phyloP scores from a whole-genome alignment of 495 filamentous ascomycete species.

The Jackrogersella multiformis region DNA sequence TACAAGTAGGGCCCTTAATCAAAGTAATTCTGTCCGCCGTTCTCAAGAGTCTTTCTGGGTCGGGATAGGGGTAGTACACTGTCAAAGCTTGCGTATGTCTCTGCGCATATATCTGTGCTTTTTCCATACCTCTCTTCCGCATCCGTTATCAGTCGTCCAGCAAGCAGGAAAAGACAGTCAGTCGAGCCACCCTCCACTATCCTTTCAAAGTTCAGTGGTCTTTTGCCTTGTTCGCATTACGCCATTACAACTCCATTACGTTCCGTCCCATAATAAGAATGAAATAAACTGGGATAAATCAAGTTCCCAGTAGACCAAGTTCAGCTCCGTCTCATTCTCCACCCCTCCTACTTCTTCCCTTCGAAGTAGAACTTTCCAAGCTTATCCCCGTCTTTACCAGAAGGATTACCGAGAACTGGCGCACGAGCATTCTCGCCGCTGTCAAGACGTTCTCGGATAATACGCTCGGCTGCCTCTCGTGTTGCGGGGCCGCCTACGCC shows the following conservation, averaged over 20 bases:
- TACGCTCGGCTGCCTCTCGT: conserved; percentile 62
- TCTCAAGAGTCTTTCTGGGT: neutral
- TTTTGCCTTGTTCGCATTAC: conserved; percentile 16
- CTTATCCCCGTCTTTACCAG: conserved; percentile 46
- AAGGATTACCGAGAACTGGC: conserved; percentile 51
- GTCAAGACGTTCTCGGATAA: conserved; percentile 61
- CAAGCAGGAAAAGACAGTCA: conserved; percentile 1
- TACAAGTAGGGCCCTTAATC: conserved; percentile 13
- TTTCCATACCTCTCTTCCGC: neutral
- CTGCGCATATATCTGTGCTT: neutral
- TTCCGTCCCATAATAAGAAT: neutral
- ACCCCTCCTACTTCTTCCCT: conserved; percentile 49
- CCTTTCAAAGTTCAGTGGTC: conserved; percentile 9
- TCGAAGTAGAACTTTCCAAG: conserved; percentile 66
- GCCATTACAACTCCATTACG: conserved; percentile 29
- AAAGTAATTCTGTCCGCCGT: neutral
- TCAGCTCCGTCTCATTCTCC: neutral
- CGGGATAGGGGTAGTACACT: neutral
- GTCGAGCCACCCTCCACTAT: conserved; percentile 3
- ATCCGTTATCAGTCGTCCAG: neutral
- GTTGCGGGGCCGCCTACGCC: conserved; percentile 43
- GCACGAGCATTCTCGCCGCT: conserved; percentile 50
- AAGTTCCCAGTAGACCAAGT: neutral
- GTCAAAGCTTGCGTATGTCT: neutral
- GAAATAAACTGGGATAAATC: neutral